Percentiles rank a stretch among this genome's conserved stretches.
phyloP scores from a whole-genome alignment of 192 early-diverging fungal species.

The Backusella tarrabulga region DNA sequence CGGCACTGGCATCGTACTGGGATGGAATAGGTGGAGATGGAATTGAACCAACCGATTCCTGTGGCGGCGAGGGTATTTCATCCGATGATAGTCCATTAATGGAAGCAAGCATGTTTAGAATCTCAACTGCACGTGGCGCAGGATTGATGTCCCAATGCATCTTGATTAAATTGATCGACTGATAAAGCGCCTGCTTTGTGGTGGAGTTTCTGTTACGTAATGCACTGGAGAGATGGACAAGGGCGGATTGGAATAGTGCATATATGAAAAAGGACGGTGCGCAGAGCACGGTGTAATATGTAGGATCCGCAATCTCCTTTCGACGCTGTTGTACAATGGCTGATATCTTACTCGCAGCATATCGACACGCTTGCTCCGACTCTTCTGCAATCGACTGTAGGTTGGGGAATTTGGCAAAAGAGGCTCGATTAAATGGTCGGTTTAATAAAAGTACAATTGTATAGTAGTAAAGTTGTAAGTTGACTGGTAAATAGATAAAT shows the following conservation, averaged over 20 bases:
- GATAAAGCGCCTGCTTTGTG: neutral
- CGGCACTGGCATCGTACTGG: neutral
- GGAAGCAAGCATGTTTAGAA: slow-evolving; percentile 7
- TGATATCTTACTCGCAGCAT: slow-evolving; percentile 14
- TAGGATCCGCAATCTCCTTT: neutral
- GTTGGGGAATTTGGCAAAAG: neutral
- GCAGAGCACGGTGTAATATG: neutral
- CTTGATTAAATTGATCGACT: slow-evolving; percentile 3
- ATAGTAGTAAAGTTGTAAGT: slow-evolving; percentile 42
- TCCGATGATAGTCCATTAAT: neutral
- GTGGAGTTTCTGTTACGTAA: neutral
- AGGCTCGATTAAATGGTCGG: slow-evolving; percentile 39
- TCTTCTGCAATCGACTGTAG: slow-evolving; percentile 8
- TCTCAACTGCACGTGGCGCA: slow-evolving; percentile 13
- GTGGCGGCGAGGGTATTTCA: neutral
- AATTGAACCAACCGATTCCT: neutral
- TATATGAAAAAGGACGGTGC: slow-evolving; percentile 14
- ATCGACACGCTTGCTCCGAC: slow-evolving; percentile 12
- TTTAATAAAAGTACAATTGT: slow-evolving; percentile 43
- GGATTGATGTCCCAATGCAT: neutral
- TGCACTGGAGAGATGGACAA: slow-evolving; percentile 15
- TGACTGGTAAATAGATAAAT: neutral
- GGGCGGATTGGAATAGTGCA: slow-evolving; percentile 15
- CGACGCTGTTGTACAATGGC: neutral
- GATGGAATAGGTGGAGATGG: neutral